Percentiles rank a stretch among this genome's conserved stretches.
phyloP scores from a whole-genome alignment of 73 alveolate species.

The Stentor roeselii region DNA sequence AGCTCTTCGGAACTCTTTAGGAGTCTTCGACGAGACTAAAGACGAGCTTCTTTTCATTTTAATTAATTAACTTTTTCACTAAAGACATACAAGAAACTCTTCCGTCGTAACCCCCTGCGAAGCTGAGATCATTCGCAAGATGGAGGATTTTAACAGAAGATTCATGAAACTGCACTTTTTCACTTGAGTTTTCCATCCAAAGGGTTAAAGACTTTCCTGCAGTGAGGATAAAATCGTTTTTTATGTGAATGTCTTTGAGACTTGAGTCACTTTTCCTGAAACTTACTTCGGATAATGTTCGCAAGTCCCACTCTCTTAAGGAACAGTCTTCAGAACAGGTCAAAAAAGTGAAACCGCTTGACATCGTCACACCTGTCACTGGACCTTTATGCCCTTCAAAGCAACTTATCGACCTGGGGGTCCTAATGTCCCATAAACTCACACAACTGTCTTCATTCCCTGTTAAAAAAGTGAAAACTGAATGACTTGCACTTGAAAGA shows the following conservation, averaged over 20 bases:
- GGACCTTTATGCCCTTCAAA: background rate
- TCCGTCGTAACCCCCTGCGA: background rate
- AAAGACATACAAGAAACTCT: too few species aligned
- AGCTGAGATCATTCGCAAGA: background rate
- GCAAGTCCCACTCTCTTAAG: background rate
- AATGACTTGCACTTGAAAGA: background rate
- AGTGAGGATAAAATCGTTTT: background rate
- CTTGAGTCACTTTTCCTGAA: background rate
- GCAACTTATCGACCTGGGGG: background rate
- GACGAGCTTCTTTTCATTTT: too few species aligned
- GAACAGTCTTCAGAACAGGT: background rate
- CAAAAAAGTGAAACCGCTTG: background rate
- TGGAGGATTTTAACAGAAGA: background rate
- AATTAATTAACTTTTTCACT: too few species aligned
- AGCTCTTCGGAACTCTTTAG: too few species aligned
- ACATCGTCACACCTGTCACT: background rate
- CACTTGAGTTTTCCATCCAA: background rate
- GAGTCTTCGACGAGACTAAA: too few species aligned
- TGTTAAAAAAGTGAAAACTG: background rate
- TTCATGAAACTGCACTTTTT: background rate
- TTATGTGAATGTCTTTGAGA: background rate
- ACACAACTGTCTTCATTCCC: background rate
- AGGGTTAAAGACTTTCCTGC: background rate
- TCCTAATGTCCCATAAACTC: constrained; percentile 2
- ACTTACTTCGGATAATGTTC: background rate